phyloP scores from a whole-genome alignment of 176 grass and related monocot genomes.

The Metroxylon sagu region DNA sequence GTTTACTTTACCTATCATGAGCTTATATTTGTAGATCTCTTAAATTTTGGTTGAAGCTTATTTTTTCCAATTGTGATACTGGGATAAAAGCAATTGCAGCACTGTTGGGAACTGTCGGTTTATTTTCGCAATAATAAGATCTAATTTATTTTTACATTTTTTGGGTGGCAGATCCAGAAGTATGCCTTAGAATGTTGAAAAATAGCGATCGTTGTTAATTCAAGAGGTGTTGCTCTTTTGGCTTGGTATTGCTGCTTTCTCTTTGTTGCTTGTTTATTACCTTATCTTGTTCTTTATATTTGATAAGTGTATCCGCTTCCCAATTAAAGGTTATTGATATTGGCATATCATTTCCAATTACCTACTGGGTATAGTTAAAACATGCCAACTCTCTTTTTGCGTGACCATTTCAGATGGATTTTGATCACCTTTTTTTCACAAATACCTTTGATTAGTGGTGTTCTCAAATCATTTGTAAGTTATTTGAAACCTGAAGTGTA shows the following conservation, averaged over 20 bases:
- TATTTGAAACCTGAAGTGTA: no score
- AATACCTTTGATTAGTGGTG: no score
- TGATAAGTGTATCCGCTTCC: conserved; percentile 19
- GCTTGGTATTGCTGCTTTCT: conserved; percentile 21
- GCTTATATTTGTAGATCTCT: no score
- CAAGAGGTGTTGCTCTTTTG: conserved; percentile 4
- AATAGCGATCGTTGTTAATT: neutral
- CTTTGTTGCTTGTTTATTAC: conserved; percentile 3
- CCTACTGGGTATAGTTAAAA: no score
- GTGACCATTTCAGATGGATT: no score
- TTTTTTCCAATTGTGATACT: neutral
- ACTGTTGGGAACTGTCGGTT: neutral
- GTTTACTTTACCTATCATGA: no score
- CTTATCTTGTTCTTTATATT: conserved; percentile 1
- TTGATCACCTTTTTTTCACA: no score
- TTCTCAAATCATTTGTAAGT: no score
- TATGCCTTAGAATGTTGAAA: conserved; percentile 49
- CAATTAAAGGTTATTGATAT: conserved; percentile 11
- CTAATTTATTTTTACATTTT: conserved; percentile 13
- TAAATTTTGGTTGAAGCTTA: no score
- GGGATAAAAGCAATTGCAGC: conserved; percentile 2
- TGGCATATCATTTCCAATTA: no score
- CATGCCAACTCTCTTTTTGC: no score
- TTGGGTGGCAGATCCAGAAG: conserved; percentile 44
- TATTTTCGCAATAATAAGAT: conserved; percentile 3